Conservation (phyloP, 352 stramenopile species). For the Elongisporangium anandrum region DNA sequence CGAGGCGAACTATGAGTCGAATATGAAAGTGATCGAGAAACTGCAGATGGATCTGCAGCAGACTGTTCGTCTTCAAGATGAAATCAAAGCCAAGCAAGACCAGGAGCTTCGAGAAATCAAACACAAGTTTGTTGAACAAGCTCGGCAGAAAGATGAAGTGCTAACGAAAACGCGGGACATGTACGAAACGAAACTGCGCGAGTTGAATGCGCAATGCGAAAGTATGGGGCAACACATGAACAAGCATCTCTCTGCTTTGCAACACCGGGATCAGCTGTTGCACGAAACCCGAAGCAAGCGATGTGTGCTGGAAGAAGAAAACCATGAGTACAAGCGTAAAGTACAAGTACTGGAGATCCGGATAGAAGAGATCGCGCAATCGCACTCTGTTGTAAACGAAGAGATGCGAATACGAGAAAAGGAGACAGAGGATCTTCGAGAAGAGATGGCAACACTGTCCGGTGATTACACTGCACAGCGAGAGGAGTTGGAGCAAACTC, state of each 20-base stretch:
- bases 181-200: conserved; percentile 62
- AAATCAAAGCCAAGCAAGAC: conserved; percentile 55
- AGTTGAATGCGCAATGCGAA: conserved; percentile 63
- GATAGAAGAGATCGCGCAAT: conserved; percentile 68
- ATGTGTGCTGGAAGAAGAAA: conserved; percentile 64
- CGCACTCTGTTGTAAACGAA: conserved; percentile 50
- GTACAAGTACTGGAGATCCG: conserved; percentile 73
- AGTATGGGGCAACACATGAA: conserved; percentile 70
- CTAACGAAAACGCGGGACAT: conserved; percentile 44
- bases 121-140: conserved; percentile 53
- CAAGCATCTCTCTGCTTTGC: conserved; percentile 61
- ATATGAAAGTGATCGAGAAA: conserved; percentile 41
- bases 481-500: conserved; percentile 47
- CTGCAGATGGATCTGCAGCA: conserved; percentile 59
- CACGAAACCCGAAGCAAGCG: conserved; percentile 59
- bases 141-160: conserved; percentile 64
- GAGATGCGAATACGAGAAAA: conserved; percentile 60
- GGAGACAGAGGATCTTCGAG: conserved; percentile 45
- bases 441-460: conserved; percentile 63
- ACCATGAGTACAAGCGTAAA: conserved; percentile 70
- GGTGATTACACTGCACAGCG: conserved; percentile 60
- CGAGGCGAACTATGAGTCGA: conserved; percentile 39
- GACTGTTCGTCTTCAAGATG: conserved; percentile 46
- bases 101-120: conserved; percentile 57
- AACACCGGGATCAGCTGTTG: conserved; percentile 65